phyloP scores from a whole-genome alignment of 129 eudicot genomes.

The Lactuca sativa region DNA sequence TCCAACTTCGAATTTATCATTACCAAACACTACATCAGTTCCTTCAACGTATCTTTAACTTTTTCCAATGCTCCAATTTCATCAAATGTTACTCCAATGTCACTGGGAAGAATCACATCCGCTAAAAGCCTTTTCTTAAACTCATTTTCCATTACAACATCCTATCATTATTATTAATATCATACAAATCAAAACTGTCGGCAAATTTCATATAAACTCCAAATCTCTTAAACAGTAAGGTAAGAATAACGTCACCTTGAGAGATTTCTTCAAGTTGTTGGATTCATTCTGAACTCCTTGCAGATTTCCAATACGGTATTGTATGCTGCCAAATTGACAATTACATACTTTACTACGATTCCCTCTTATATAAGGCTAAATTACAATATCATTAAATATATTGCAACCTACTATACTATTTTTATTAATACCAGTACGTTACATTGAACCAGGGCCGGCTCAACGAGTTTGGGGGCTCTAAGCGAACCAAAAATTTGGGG shows the following conservation, averaged over 20 bases:
- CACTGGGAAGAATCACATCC: slow-evolving; percentile 92
- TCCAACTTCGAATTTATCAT: too few species aligned
- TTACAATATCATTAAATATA: too few species aligned
- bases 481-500: too few species aligned
- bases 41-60: slow-evolving; percentile 92
- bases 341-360: slow-evolving; percentile 5
- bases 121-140: slow-evolving; percentile 88
- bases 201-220: too few species aligned
- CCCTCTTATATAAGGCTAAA: too few species aligned
- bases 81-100: slow-evolving; percentile 95
- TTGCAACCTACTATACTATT: too few species aligned
- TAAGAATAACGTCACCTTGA: slow-evolving; percentile 68
- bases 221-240: slow-evolving; percentile 2
- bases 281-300: slow-evolving; percentile 72
- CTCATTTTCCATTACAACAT: slow-evolving; percentile 88
- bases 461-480: too few species aligned
- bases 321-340: slow-evolving; percentile 52
- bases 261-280: slow-evolving; percentile 88
- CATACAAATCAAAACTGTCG: slow-evolving; percentile 22
- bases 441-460: too few species aligned
- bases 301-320: slow-evolving; percentile 62
- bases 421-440: too few species aligned
- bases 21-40: too few species aligned
- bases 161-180: too few species aligned
- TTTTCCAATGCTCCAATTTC: slow-evolving; percentile 97